Conservation (phyloP, 1,284 basidiomycete genomes). For the Schizophyllum amplum region DNA sequence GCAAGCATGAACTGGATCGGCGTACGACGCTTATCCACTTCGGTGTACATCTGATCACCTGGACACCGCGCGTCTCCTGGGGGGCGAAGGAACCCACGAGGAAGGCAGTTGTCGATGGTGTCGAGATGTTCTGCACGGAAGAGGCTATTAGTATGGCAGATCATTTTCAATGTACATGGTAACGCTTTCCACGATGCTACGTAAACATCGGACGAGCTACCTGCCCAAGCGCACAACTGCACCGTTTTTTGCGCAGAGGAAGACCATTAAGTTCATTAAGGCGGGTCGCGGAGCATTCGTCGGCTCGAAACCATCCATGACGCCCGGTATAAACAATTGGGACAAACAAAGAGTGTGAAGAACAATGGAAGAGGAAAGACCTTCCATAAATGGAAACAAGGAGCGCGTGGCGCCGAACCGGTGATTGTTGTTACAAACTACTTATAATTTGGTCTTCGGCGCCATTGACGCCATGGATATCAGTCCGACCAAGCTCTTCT, state of each 20-base stretch:
- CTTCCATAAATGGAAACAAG: background rate
- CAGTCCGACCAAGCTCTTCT: constrained; percentile 22
- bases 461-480: background rate
- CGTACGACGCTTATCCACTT: constrained; percentile 25
- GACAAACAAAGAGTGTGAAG: background rate
- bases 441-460: background rate
- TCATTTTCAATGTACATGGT: constrained; percentile 8
- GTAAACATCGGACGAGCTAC: too few species aligned
- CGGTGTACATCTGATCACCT: constrained; percentile 41
- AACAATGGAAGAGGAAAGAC: background rate
- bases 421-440: background rate
- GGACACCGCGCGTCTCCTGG: constrained; percentile 38
- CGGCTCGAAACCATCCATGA: too few species aligned
- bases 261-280: background rate
- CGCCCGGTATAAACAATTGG: too few species aligned
- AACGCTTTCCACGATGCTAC: too few species aligned
- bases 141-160: constrained; percentile 19
- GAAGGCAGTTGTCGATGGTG: constrained; percentile 38
- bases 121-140: constrained; percentile 24
- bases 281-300: background rate
- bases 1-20: constrained; percentile 12
- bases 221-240: too few species aligned
- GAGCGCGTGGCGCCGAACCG: background rate
- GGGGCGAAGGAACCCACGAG: constrained; percentile 34
- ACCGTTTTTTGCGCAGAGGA: too few species aligned